Base-by-base conservation (phyloP, 495 filamentous ascomycete genomes). In the Aspergillus nanangensis region DNA sequence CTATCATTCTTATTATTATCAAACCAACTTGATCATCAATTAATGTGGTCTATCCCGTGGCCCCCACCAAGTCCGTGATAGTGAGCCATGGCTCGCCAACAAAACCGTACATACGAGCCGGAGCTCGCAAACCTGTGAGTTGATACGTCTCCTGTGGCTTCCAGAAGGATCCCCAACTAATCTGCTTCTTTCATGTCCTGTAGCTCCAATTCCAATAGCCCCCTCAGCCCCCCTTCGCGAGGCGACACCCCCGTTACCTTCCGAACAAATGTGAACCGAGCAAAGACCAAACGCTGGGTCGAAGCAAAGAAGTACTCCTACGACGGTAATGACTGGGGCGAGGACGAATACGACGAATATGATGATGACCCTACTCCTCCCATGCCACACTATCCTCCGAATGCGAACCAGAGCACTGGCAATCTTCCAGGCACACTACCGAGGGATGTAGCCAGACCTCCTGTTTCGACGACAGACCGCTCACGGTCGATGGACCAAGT, bases 241-340 rank as follows among this genome's bases (percentile, higher is more conserved):
- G 53, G 56, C 42, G 51, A 56, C 25, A 55, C 72, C 60, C 73
- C 82, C 23, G 59, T 78, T 14, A 78, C 79, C 34, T 88, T 81
- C 64, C 80, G 76, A 57, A 77, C 90, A 10, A 95, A 97, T 60
- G 84, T 96, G 21, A 90, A 87, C 66, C 86, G 93, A 46, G 74
- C 84, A 24, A 95, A 96, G 69, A 96, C 93, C 14, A 90, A 82
- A 67, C 90, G 90, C 71, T 98, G 93, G 93, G 84, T 91, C 9
- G 84, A 96, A 55, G 93, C 93, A 18, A 94, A 92, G 61, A 74
- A 82, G 29, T 80, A 83, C 47, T 84, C 84, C 47, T 98, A 98
- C 56, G 93, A 91, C 56, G 93, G 91, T 48, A 90, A 88, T 53
- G 92, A 95, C 56, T 96, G 93, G 88, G 93, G 90, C 33, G 86